A percentile compares a stretch with the other conserved stretches of the same genome.
Evolutionary conservation across 1,284 basidiomycete species (phyloP).

Genomic region (Apiotrichum brassicae): DNA sequence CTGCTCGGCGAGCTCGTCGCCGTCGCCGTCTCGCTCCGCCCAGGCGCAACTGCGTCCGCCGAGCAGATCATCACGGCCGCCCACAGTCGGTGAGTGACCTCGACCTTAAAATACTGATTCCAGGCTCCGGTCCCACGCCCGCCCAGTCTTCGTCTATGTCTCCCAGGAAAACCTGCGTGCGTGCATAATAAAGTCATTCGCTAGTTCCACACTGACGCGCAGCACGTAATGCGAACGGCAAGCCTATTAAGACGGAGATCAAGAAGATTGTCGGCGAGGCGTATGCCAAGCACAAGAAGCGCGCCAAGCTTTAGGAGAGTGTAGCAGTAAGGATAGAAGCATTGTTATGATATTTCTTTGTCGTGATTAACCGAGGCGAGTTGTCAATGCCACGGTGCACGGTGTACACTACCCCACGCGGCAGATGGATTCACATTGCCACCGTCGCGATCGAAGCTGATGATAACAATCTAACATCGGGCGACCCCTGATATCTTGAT

Average conservation of each 20-base stretch:
- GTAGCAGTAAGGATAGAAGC: too few species aligned
- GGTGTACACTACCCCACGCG: too few species aligned
- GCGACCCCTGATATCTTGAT: too few species aligned
- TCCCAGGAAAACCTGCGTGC: constrained; percentile 9
- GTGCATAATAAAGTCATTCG: too few species aligned
- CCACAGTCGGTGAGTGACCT: constrained; percentile 1
- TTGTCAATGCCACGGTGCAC: too few species aligned
- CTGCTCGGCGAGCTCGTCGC: constrained; percentile 39
- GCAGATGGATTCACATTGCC: too few species aligned
- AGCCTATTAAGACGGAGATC: constrained; percentile 14
- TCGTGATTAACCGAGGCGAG: too few species aligned
- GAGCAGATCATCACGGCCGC: constrained; percentile 9
- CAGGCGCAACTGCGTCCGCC: constrained; percentile 1
- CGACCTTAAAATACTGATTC: not conserved
- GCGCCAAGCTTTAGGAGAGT: constrained; percentile 16
- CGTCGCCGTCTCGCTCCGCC: constrained; percentile 27
- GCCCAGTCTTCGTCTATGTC: constrained; percentile 10
- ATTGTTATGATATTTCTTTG: too few species aligned
- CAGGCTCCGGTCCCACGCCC: constrained; percentile 11
- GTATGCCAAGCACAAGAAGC: constrained; percentile 15
- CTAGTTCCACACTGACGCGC: not conserved
- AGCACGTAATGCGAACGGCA: constrained; percentile 16
- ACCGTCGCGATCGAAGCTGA: too few species aligned
- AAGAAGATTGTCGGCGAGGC: constrained; percentile 15
- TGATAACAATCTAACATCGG: too few species aligned